Evolutionary conservation across 768 basidiomycete genomes (phyloP), one percentile per base, ranked within the genome.

Genomic region (Boletus coccyginus): DNA sequence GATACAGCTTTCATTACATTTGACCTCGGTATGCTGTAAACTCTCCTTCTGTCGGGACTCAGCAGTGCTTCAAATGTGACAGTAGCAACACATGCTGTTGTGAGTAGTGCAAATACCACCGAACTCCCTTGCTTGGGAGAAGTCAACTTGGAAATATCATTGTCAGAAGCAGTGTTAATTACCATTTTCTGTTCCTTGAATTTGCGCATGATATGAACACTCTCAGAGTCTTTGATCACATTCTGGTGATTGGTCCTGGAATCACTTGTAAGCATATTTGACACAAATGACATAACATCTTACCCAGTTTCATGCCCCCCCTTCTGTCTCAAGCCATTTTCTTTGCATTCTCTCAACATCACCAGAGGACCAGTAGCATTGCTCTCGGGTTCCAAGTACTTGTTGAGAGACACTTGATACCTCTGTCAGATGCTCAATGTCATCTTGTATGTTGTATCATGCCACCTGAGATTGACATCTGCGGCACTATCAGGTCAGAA

Each of bases 341-440:
- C 41, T 46, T 33, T n/a, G 36, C 33, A 42, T 39, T 46, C 46
- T 21, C 39, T 55, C 10, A 38, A 39, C 31, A 17, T 50, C 19
- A 46, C 53, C 32, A 24, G 11, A 9, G 46, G 38, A 24, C 13
- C 24, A 8, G 45, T 29, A 11, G 3, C n/a, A 9, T 53, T 29
- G 13, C 12, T 24, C 9, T 50, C 35, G 1, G 44, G n/a, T 29
- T 32, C 29, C 46, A 67, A 29, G 24, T 62, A 57, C 31, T 46
- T 36, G 56, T 48, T 62, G 13, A 60, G 50, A 55, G 66, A 67
- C 0, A 66, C 67, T 41, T 52, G 52, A 46, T 67, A 67, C 42
- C 51, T 52, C 7, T 14, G 52, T 17, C 19, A 29, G 5, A 39
- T 2, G 13, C 17, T 44, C 29, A 55, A 29, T 7, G n/a, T 17